Conservation (phyloP, 768 basidiomycete species). For the Trametes cubensis region DNA sequence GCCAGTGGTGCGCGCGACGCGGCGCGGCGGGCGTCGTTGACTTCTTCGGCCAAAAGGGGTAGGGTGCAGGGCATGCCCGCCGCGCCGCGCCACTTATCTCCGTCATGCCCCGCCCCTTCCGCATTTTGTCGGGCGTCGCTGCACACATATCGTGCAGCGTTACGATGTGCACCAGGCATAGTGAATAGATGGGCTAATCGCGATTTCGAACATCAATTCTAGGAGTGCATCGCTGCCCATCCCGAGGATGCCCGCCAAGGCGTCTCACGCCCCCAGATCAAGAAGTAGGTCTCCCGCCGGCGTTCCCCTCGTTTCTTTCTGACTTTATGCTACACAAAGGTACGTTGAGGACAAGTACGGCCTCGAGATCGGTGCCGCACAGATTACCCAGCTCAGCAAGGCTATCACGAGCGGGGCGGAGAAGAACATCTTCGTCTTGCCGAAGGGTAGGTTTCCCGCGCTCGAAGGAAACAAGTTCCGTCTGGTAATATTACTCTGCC, state of each 20-base stretch:
- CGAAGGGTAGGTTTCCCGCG: constrained; percentile 66
- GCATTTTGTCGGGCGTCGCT: constrained; percentile 22
- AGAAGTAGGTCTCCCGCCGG: constrained; percentile 64
- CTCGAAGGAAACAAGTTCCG: constrained; percentile 5
- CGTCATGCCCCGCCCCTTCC: constrained; percentile 25
- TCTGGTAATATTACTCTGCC: constrained; percentile 7
- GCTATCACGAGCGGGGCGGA: constrained; percentile 84
- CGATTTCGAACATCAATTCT: constrained; percentile 21
- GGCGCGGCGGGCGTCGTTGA: constrained; percentile 12
- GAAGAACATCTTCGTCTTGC: constrained; percentile 81
- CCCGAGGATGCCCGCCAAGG: constrained; percentile 79
- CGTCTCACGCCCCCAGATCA: constrained; percentile 90
- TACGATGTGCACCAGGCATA: neutral
- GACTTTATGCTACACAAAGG: constrained; percentile 45
- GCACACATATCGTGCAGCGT: neutral
- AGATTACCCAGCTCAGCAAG: constrained; percentile 75
- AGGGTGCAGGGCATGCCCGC: constrained; percentile 44
- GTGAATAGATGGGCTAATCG: neutral
- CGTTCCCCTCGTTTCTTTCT: constrained; percentile 19
- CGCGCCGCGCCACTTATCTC: constrained; percentile 34
- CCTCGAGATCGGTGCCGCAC: constrained; percentile 76
- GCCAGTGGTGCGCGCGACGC: constrained; percentile 2
- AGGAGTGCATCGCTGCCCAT: constrained; percentile 82
- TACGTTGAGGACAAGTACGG: constrained; percentile 85
- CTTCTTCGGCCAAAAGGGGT: constrained; percentile 40